Conservation (phyloP, 1,139 yeast genomes). For the Kazachstania sp. region DNA sequence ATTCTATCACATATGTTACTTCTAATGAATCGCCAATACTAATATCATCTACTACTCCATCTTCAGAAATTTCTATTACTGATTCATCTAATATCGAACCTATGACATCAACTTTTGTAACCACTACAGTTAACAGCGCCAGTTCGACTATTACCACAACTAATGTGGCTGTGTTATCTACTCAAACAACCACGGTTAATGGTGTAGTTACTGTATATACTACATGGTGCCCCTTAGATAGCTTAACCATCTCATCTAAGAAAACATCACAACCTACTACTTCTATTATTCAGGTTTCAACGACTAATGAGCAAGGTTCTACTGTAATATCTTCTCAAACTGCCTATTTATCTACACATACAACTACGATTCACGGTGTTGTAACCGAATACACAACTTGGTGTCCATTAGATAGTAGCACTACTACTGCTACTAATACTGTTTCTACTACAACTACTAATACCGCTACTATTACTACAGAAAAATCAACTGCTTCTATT, state of each 20-base stretch:
- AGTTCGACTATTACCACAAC: slow-evolving; percentile 11
- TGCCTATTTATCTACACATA: slow-evolving; percentile 6
- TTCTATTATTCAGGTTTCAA: slow-evolving; percentile 1
- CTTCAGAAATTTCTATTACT: neutral
- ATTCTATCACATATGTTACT: neutral
- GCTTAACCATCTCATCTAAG: neutral
- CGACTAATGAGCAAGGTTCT: slow-evolving; percentile 5
- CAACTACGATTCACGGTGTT: slow-evolving; percentile 9
- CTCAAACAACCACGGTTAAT: slow-evolving; percentile 37
- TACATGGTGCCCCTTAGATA: slow-evolving; percentile 38
- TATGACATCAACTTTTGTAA: neutral
- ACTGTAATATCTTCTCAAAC: slow-evolving; percentile 1
- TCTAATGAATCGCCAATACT: slow-evolving; percentile 1
- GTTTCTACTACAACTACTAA: no score
- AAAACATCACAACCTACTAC: neutral
- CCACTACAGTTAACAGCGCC: slow-evolving; percentile 3
- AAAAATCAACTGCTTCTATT: neutral
- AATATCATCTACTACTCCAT: neutral
- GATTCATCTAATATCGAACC: neutral
- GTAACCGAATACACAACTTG: slow-evolving; percentile 33
- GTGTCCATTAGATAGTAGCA: slow-evolving; percentile 32
- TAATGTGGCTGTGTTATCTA: slow-evolving; percentile 17
- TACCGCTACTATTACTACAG: neutral
- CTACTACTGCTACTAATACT: no score
- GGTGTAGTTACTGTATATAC: slow-evolving; percentile 42